phyloP scores from a whole-genome alignment of 2,329 filamentous ascomycete genomes.

The Claviceps sp. region DNA sequence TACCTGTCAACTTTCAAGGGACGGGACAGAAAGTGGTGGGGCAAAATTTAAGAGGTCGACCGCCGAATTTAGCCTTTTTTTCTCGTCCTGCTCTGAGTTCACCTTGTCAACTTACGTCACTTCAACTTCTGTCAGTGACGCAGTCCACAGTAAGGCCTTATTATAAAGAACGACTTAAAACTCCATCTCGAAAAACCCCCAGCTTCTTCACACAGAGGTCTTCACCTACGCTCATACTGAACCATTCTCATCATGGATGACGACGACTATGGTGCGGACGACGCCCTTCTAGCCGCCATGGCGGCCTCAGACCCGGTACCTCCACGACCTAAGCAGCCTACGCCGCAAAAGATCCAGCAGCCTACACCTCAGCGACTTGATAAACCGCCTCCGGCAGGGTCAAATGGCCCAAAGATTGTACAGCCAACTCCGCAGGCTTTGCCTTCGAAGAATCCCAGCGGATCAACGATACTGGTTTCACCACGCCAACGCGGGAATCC shows the following conservation, averaged over 20 bases:
- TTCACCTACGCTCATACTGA: not conserved
- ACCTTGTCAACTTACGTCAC: too few relatives aligned
- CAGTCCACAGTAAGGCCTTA: too few relatives aligned
- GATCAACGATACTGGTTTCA: conserved; percentile 77
- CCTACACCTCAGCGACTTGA: conserved; percentile 44
- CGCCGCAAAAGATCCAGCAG: conserved; percentile 29
- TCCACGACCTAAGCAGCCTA: conserved; percentile 26
- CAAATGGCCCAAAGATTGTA: conserved; percentile 44
- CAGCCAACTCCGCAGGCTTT: conserved; percentile 86
- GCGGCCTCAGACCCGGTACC: conserved; percentile 30
- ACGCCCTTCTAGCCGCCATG: conserved; percentile 42
- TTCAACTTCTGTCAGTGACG: too few relatives aligned
- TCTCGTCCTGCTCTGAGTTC: too few relatives aligned
- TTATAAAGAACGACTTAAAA: too few relatives aligned
- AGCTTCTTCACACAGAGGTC: not conserved
- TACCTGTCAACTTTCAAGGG: too few relatives aligned
- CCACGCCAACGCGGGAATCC: conserved; percentile 92
- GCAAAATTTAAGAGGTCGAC: too few relatives aligned
- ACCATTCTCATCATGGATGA: conserved; percentile 28
- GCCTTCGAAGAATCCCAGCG: conserved; percentile 47
- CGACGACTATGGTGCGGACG: conserved; percentile 45
- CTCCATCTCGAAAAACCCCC: not conserved
- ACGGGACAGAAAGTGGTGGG: too few relatives aligned
- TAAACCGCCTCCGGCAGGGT: conserved; percentile 25
- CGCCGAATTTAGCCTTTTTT: too few relatives aligned